Evolutionary conservation across 345 rosid species (phyloP), one percentile per base, ranked within the genome.

Genomic region (Citrus mangshanensis): DNA sequence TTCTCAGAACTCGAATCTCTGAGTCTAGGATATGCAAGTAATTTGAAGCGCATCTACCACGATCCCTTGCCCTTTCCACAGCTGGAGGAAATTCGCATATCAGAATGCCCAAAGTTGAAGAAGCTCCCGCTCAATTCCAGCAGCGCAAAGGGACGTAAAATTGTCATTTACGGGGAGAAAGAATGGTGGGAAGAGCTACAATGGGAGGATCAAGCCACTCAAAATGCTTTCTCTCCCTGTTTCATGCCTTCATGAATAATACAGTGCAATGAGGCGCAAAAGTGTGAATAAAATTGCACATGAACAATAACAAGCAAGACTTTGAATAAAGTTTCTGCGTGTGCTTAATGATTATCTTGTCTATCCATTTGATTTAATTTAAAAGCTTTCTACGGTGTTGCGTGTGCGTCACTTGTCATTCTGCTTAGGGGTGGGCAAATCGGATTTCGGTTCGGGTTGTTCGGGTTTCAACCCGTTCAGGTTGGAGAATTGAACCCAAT

Each of bases 81-180:
- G 56, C 56, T 18, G 56, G 1, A 51, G 7, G 2, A 0, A 18
- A 4, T 51, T 3, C 0, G 0, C 2, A 18, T 1, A 18, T 1
- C 0, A 0, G 0, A 3, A 16, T 51, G 56, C 56, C 56, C 56
- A 51, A 51, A 16, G 6, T 21, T 51, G 56, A 18, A 51, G 56
- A 51, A 16, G 56, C 22, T 51, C 22, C 56, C 22, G 0, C 56
- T 51, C 22, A 18, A 18, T 51, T 18, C 56, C 56, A 16, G 56
- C 7, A 51, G 56, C 5, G 6, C 56, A 51, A 51, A 51, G 56
- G 21, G 5, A 16, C 56, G 0, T 49, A 51, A 51, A 51, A 51
- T 51, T 16, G 37, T 51, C 21, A 51, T 51, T 16, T 1, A 1
- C 0, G 21, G 56, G 21, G 4, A 51, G 6, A 51, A 16, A 51